Conservation (phyloP, 129 eudicot species). For the Flaveria ramosissima region DNA sequence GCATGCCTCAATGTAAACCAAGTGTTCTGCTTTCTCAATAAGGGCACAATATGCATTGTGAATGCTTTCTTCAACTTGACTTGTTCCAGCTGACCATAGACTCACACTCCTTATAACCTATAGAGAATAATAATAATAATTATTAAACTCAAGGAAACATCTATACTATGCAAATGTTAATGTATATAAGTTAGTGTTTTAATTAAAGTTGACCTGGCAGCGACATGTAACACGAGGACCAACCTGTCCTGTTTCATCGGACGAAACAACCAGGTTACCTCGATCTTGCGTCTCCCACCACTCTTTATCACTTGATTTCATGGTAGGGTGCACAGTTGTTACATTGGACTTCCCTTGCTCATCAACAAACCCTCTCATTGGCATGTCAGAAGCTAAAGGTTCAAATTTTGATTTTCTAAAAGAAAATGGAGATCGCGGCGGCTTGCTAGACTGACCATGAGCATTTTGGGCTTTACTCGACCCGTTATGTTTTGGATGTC, state of each 20-base stretch:
- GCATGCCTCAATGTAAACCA: conserved; percentile 86
- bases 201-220: conserved; percentile 68
- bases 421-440: conserved; percentile 56
- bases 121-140: not conserved
- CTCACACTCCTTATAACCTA: conserved; percentile 94
- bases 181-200: not conserved
- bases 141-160: not conserved
- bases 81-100: conserved; percentile 97
- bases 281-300: conserved; percentile 97
- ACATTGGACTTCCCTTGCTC: conserved; percentile 39
- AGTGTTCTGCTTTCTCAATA: conserved; percentile 93
- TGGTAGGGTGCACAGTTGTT: not conserved
- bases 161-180: not conserved
- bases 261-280: conserved; percentile 73
- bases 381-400: conserved; percentile 61
- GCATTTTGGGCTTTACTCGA: conserved; percentile 35
- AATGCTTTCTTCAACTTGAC: conserved; percentile 94
- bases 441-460: conserved; percentile 58
- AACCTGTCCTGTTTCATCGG: conserved; percentile 88
- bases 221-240: conserved; percentile 94
- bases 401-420: conserved; percentile 63
- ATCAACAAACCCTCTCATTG: conserved; percentile 91
- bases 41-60: conserved; percentile 94
- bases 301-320: conserved; percentile 57
- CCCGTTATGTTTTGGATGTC: conserved; percentile 42